Evolutionary conservation across 257 asterid genomes (phyloP).

Genomic region (Osmanthus fragrans): DNA sequence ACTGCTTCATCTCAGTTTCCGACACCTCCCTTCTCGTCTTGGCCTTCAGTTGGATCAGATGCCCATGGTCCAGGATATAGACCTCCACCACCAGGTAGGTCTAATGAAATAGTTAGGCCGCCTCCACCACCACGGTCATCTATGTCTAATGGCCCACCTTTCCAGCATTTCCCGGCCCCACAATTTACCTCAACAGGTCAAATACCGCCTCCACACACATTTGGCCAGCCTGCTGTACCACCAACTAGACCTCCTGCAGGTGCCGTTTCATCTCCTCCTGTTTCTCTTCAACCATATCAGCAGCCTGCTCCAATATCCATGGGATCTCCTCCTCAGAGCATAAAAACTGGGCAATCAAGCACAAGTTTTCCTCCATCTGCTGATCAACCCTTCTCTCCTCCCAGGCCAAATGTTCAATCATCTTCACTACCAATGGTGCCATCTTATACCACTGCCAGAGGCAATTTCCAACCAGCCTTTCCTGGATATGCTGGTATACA

Average conservation of each 20-base stretch:
- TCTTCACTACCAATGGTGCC: constrained; percentile 58
- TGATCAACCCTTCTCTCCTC: constrained; percentile 38
- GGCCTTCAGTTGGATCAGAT: constrained; percentile 49
- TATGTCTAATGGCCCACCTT: constrained; percentile 61
- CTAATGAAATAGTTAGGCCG: constrained; percentile 52
- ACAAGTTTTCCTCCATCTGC: constrained; percentile 41
- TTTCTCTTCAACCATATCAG: constrained; percentile 44
- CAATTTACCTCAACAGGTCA: constrained; percentile 46
- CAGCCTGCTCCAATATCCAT: constrained; percentile 52
- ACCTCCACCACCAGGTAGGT: constrained; percentile 48
- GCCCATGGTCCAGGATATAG: constrained; percentile 43
- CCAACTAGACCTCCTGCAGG: constrained; percentile 54
- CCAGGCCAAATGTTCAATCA: constrained; percentile 60
- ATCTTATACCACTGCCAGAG: constrained; percentile 53
- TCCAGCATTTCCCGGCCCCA: constrained; percentile 58
- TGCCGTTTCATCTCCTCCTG: constrained; percentile 36
- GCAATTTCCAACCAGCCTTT: constrained; percentile 56
- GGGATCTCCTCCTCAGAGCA: constrained; percentile 65
- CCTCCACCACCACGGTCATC: constrained; percentile 46
- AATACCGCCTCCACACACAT: constrained; percentile 44
- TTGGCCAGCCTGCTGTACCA: constrained; percentile 50
- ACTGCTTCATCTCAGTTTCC: constrained; percentile 32
- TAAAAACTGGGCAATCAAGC: constrained; percentile 44
- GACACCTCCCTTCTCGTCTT: constrained; percentile 44
- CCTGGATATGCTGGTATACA: constrained; percentile 66